Evolutionary conservation across 768 basidiomycete genomes (phyloP).

Genomic region (Thelephora ganbajun): DNA sequence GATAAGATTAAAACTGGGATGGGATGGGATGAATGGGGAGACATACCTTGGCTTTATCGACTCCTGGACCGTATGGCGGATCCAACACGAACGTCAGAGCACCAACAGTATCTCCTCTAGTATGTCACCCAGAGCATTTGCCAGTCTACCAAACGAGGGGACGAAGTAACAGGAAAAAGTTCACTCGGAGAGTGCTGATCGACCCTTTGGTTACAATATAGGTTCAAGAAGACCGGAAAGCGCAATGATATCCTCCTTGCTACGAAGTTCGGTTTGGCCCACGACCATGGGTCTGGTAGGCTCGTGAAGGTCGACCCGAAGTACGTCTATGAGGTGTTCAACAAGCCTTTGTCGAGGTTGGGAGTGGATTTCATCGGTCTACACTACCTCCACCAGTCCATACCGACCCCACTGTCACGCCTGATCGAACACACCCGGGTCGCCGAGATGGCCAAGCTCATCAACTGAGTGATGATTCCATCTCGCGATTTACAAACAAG

Average conservation of each 20-base stretch:
- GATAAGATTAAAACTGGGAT: background rate
- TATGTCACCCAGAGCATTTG: background rate
- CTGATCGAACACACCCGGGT: constrained; percentile 11
- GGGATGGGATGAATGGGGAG: background rate
- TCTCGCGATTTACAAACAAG: too few relatives aligned
- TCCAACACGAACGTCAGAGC: constrained; percentile 69
- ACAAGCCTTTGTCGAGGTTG: constrained; percentile 14
- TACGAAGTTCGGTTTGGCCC: constrained; percentile 22
- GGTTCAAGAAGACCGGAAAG: too few relatives aligned
- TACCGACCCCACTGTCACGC: too few relatives aligned
- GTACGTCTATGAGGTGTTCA: constrained; percentile 12
- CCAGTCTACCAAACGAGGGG: background rate
- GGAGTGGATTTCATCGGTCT: constrained; percentile 19
- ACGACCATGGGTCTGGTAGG: constrained; percentile 1
- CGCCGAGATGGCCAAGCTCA: constrained; percentile 14
- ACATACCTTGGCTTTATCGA: constrained; percentile 82
- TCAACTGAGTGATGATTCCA: constrained; percentile 19
- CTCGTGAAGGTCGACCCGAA: constrained; percentile 14
- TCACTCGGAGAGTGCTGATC: constrained; percentile 62
- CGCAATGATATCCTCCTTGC: constrained; percentile 32
- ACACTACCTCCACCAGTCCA: constrained; percentile 20
- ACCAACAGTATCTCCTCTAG: constrained; percentile 62
- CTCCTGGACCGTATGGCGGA: constrained; percentile 78
- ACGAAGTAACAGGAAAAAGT: constrained; percentile 13
- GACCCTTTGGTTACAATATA: too few relatives aligned